Evolutionary conservation across 305 asterid species (phyloP).

Genomic region (Fraxinus platypoda): DNA sequence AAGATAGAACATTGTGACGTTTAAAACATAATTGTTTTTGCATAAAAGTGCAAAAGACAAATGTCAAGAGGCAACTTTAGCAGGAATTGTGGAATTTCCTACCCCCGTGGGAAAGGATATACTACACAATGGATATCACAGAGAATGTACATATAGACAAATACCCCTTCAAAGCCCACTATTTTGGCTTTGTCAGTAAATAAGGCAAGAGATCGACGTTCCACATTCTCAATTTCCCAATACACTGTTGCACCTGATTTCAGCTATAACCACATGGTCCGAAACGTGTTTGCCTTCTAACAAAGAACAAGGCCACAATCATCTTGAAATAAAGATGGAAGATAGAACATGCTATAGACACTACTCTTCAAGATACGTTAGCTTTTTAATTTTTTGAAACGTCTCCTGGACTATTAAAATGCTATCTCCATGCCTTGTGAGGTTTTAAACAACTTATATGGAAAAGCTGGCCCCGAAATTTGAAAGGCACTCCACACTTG

Average conservation of each 20-base stretch:
- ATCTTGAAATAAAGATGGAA: not conserved
- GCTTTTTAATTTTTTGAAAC: not conserved
- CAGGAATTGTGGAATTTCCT: not conserved
- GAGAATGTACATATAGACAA: conserved; percentile 5
- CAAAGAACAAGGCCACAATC: conserved; percentile 6
- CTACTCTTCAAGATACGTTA: not conserved
- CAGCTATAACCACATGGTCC: not conserved
- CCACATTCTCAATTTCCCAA: not conserved
- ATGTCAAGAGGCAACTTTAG: not conserved
- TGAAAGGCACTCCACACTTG: not conserved
- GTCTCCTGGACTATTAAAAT: not conserved
- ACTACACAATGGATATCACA: not conserved
- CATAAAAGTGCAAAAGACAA: not conserved
- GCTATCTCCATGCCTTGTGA: not conserved
- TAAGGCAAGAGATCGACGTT: not conserved
- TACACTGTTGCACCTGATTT: too few relatives aligned
- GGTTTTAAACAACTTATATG: not conserved
- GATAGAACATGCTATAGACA: not conserved
- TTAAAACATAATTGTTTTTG: not conserved
- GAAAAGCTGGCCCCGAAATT: not conserved
- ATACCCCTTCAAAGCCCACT: not conserved
- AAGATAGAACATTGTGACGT: not conserved
- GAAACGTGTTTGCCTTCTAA: not conserved
- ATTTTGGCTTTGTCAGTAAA: not conserved
- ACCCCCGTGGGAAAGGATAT: not conserved